These are phyloP conservation scores for Halophytophthora batemanensis DNA, from an alignment of 352 stramenopile genomes.

Conservation along the genomic window DNA sequence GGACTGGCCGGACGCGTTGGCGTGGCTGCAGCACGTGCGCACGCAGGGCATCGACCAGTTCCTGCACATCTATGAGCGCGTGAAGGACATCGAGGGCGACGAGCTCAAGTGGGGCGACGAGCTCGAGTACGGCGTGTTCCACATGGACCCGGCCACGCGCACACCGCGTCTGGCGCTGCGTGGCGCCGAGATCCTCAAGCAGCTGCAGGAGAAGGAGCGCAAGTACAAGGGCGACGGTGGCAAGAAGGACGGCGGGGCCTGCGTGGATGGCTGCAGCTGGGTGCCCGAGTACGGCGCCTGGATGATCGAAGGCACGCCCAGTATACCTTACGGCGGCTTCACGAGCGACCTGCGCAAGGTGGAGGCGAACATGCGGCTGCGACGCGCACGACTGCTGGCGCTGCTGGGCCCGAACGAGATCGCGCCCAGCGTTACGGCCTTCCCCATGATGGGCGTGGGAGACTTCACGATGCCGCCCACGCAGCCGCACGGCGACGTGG, in stretches of 20 bases:
- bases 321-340: constrained; percentile 93
- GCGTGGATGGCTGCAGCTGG: constrained; percentile 94
- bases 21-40: constrained; percentile 95
- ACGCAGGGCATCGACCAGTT: constrained; percentile 97
- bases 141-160: constrained; percentile 86
- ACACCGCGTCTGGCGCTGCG: constrained; percentile 90
- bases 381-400: constrained; percentile 92
- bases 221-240: constrained; percentile 28
- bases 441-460: constrained; percentile 95
- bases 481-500: constrained; percentile 68
- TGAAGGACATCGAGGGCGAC: constrained; percentile 94
- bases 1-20: constrained; percentile 94
- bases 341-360: constrained; percentile 94
- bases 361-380: constrained; percentile 97
- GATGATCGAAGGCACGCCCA: constrained; percentile 99
- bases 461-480: constrained; percentile 87
- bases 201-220: constrained; percentile 90
- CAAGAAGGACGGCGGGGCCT: constrained; percentile 13
- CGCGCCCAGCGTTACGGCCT: constrained; percentile 94
- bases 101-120: constrained; percentile 98
- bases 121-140: constrained; percentile 98
- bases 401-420: constrained; percentile 95
- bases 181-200: constrained; percentile 93
- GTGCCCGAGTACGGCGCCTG: constrained; percentile 99
- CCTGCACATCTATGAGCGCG: constrained; percentile 94